phyloP scores from a whole-genome alignment of 2,329 filamentous ascomycete species.

The Penicillium capsulatum region DNA sequence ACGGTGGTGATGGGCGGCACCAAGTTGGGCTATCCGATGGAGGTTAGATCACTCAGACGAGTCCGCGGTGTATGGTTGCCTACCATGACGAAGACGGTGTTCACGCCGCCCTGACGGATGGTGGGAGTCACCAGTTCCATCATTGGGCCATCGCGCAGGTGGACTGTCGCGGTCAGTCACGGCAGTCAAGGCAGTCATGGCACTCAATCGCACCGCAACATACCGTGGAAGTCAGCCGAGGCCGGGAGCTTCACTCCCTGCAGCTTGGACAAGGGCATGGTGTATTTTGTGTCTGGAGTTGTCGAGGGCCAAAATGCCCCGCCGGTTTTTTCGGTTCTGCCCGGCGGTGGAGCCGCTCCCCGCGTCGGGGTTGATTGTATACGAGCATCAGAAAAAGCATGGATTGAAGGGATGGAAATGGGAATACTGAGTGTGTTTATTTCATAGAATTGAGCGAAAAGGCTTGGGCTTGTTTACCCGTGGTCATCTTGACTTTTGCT shows the following conservation, averaged over 20 bases:
- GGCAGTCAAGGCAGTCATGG: not conserved
- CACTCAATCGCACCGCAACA: slow-evolving; percentile 6
- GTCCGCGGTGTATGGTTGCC: slow-evolving; percentile 32
- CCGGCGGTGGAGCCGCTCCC: slow-evolving; percentile 18
- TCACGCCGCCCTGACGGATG: slow-evolving; percentile 60
- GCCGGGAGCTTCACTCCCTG: slow-evolving; percentile 53
- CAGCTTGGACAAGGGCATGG: slow-evolving; percentile 34
- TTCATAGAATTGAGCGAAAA: not conserved
- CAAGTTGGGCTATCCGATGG: slow-evolving; percentile 55
- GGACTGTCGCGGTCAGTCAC: slow-evolving; percentile 44
- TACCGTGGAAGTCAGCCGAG: slow-evolving; percentile 61
- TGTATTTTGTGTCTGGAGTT: slow-evolving; percentile 4
- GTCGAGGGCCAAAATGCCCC: slow-evolving; percentile 17
- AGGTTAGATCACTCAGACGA: slow-evolving; percentile 12
- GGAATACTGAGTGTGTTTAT: not conserved
- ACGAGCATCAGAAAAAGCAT: not conserved
- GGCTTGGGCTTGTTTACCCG: not conserved
- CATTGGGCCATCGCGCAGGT: slow-evolving; percentile 63
- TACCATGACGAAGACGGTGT: slow-evolving; percentile 57
- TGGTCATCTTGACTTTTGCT: no score
- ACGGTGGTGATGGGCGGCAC: slow-evolving; percentile 61
- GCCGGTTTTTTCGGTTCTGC: slow-evolving; percentile 27
- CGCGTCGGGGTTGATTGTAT: not conserved
- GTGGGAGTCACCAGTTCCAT: slow-evolving; percentile 56
- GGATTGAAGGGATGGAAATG: no score